Evolutionary conservation across 78 protist species (phyloP), one percentile per base, ranked within the genome.

Genomic region (Chrysochromulina tobinii): DNA sequence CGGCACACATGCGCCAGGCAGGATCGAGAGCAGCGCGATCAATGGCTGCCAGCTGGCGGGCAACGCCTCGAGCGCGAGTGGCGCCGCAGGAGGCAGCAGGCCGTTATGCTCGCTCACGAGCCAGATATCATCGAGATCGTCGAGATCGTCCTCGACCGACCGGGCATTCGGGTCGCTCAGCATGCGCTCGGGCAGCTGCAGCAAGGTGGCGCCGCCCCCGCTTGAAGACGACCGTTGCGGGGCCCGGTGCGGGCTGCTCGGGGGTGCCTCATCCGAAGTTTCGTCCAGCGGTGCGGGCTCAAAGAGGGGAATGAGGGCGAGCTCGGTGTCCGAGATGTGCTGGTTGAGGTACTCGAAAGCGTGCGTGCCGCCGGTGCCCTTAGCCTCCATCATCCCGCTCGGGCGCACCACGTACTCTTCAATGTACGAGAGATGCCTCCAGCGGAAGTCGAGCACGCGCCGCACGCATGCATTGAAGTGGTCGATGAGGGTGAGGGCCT

Each of bases 281-380:
- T 38, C 38, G 38, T 38, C 38, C 38, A 38, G 38, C 38, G 38
- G 38, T 38, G 73, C 38, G 48, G 18, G 23, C 73, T 25, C 73
- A 25, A 38, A 8, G 48, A 18, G 11, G 7, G 18, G 59, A 5
- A 75, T 75, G 38, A 50, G n/a, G 23, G 64, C 64, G 48, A 25
- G 64, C 87, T 79, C 87, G 21, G 87, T 79, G 87, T 79, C 87
- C 53, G 51, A 1, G 48, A 79, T 79, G 61, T 79, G 87, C 87
- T 79, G 87, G 64, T 50, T 54, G 27, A 79, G 87, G 61, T 79
- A 79, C 20, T 4, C 38, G 61, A 54, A 53, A 15, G 87, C 87
- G 25, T 59, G 87, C 8, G 87, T 54, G 61, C 87, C 87, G 61
- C 87, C 87, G 11, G 87, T 79, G 64, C 87, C 87, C 50, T 12